A percentile compares a stretch with the other conserved stretches of the same genome.
Conservation (phyloP, 2,329 filamentous ascomycete species). For the Ascochyta clinopodiicola region DNA sequence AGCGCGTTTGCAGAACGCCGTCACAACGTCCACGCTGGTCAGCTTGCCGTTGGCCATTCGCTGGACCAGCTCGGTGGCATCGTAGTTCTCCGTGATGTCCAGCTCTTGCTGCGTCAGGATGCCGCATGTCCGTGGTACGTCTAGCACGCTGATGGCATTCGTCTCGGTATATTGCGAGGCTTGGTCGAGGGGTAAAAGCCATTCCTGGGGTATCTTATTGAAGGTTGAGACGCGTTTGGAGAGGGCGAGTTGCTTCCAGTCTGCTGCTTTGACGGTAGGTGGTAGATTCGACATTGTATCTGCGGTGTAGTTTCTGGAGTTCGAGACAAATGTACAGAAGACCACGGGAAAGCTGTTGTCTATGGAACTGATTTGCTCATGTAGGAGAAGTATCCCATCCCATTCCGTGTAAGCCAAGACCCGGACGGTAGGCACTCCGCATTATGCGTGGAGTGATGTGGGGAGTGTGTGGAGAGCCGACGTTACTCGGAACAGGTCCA, state of each 20-base stretch:
- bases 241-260: conserved; percentile 41
- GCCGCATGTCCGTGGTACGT: conserved; percentile 39
- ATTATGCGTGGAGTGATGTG: conserved; percentile 6
- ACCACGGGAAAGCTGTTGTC: not conserved
- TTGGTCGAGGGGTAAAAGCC: conserved; percentile 37
- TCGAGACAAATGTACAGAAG: not conserved
- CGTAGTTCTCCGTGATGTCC: conserved; percentile 44
- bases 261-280: conserved; percentile 8
- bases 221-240: conserved; percentile 37
- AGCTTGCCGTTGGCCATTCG: conserved; percentile 32
- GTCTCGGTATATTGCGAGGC: conserved; percentile 26
- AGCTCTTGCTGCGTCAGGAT: conserved; percentile 43
- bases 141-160: conserved; percentile 35
- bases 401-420: not conserved
- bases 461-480: conserved; percentile 14
- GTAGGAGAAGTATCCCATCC: not conserved
- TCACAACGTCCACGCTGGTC: conserved; percentile 53
- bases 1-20: conserved; percentile 61
- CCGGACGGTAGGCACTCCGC: not conserved
- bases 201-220: conserved; percentile 42
- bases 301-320: not conserved
- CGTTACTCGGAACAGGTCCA: conserved; percentile 2
- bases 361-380: not conserved
- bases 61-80: conserved; percentile 42
- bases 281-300: not conserved